These are phyloP conservation scores for Cladophialophora yegresii DNA, from an alignment of 2,329 filamentous ascomycete genomes.

Conservation along the genomic window DNA sequence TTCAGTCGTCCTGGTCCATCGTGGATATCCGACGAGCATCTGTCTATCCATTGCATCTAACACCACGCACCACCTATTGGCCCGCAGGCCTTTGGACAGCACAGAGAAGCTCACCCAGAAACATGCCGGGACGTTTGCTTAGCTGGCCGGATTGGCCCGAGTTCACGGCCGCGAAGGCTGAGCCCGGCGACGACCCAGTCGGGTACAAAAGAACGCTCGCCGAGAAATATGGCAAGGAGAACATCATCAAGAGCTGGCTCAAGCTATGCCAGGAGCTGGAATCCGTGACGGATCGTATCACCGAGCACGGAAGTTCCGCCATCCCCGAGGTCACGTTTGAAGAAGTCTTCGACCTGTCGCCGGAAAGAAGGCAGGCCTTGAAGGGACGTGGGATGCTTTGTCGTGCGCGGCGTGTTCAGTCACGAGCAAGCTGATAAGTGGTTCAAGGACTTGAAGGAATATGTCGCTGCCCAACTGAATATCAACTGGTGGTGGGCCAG, in stretches of 20 bases:
- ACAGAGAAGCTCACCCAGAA: neutral
- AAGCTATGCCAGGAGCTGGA: constrained; percentile 45
- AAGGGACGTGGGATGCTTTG: constrained; percentile 31
- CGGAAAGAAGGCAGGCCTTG: constrained; percentile 37
- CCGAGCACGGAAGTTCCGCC: constrained; percentile 39
- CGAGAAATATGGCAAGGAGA: constrained; percentile 43
- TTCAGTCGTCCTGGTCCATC: neutral
- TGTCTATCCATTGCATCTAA: neutral
- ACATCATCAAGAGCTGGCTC: constrained; percentile 45
- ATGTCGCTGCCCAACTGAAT: constrained; percentile 40
- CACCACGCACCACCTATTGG: neutral
- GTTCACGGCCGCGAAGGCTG: constrained; percentile 33
- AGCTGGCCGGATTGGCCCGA: constrained; percentile 40
- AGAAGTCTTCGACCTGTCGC: constrained; percentile 43
- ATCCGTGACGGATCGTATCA: constrained; percentile 44
- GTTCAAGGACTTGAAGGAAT: constrained; percentile 40
- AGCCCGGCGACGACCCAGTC: constrained; percentile 27
- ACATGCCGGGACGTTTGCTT: constrained; percentile 33
- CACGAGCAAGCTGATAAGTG: constrained; percentile 22
- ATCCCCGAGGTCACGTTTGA: constrained; percentile 43
- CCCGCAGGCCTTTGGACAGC: neutral
- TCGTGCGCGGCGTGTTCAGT: constrained; percentile 31
- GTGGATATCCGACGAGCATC: constrained; percentile 4
- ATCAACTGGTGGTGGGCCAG: constrained; percentile 18
- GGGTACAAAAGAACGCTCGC: constrained; percentile 43